Evolutionary conservation across 148 eudicot species (phyloP).

Genomic region (Polygonum aviculare): DNA sequence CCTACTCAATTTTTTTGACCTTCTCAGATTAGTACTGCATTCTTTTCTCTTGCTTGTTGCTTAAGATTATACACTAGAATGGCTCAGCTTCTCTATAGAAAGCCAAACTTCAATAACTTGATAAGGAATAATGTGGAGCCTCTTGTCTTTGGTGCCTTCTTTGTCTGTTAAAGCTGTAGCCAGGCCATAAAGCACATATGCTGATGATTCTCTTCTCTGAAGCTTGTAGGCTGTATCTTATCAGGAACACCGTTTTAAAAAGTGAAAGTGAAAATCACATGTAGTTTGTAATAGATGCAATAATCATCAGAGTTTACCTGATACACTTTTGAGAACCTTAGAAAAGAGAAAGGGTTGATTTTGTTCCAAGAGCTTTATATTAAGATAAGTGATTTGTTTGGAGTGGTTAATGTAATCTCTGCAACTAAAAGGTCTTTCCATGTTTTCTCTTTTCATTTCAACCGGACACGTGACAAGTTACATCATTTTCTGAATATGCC

Average conservation of each 20-base stretch:
- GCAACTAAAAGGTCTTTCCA: not conserved
- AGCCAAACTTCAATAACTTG: not conserved
- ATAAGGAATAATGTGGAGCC: not conserved
- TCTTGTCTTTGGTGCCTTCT: slow-evolving; percentile 1
- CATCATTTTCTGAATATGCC: not conserved
- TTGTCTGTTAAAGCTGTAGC: not conserved
- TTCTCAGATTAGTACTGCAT: slow-evolving; percentile 1
- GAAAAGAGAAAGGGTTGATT: not conserved
- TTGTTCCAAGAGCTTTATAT: not conserved
- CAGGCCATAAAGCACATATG: slow-evolving; percentile 1
- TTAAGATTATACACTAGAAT: not conserved
- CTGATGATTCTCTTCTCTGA: not conserved
- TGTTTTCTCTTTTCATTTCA: not conserved
- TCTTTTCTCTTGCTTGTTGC: not conserved
- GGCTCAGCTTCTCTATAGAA: not conserved
- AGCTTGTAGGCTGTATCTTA: not conserved
- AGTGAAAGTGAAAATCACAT: no score
- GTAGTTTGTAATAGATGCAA: not conserved
- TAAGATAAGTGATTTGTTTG: not conserved
- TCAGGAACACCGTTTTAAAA: not conserved
- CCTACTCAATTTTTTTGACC: not conserved
- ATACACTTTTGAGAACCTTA: not conserved
- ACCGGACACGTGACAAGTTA: not conserved
- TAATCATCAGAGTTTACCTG: not conserved
- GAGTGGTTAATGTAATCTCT: not conserved